A percentile compares a stretch with the other conserved stretches of the same genome.
Evolutionary conservation across 208 protist species (phyloP).

Genomic region (Vickermania ingenoplastis): DNA sequence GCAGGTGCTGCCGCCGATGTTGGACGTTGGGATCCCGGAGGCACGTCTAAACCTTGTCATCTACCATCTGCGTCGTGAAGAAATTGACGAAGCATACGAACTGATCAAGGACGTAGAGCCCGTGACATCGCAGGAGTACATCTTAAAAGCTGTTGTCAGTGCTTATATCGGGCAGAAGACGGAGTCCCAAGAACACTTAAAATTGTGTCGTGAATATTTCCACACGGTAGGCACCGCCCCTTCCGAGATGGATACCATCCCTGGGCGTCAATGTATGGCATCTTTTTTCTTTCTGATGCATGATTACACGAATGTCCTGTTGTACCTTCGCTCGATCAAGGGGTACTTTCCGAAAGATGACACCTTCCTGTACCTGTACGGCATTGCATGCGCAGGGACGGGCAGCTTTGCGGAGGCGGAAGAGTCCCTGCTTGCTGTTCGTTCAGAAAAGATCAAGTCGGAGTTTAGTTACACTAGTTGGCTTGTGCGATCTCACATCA

Average conservation of each 20-base stretch:
- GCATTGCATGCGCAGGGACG: constrained; percentile 81
- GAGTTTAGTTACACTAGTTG: constrained; percentile 92
- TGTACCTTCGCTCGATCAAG: constrained; percentile 95
- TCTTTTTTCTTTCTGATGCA: constrained; percentile 94
- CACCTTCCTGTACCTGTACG: constrained; percentile 89
- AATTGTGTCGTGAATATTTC: constrained; percentile 93
- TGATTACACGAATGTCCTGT: constrained; percentile 93
- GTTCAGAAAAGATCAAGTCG: constrained; percentile 84
- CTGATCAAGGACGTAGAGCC: constrained; percentile 93
- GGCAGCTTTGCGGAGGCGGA: constrained; percentile 87
- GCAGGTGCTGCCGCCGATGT: constrained; percentile 89
- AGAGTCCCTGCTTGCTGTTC: constrained; percentile 72
- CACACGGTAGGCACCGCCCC: constrained; percentile 91
- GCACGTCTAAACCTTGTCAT: constrained; percentile 95
- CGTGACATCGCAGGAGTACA: constrained; percentile 91
- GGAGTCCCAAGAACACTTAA: constrained; percentile 88
- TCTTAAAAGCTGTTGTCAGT: constrained; percentile 93
- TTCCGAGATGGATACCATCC: constrained; percentile 96
- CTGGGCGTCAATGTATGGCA: constrained; percentile 95
- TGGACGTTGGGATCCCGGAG: constrained; percentile 91
- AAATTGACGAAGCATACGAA: constrained; percentile 91
- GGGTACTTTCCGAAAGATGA: constrained; percentile 94
- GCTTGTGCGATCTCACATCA: constrained; percentile 92
- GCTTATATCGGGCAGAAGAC: constrained; percentile 85
- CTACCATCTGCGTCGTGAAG: constrained; percentile 92